Conservation (phyloP, 2,329 filamentous ascomycete genomes). For the Botrytis cinerea region DNA sequence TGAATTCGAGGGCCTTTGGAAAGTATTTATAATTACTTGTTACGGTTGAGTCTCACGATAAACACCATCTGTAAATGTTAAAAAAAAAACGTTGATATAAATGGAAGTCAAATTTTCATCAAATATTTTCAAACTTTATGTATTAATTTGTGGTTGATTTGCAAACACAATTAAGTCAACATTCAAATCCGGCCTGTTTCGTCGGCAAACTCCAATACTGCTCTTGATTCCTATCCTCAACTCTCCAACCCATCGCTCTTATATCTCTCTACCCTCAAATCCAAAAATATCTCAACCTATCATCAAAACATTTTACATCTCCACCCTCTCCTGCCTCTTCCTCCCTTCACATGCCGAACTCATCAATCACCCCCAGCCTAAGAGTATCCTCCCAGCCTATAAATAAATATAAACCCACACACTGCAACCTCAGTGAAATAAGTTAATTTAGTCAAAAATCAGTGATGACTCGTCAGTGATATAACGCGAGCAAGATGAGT, state of each 20-base stretch:
- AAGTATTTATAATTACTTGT: neutral
- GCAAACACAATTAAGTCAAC: neutral
- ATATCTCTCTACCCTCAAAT: neutral
- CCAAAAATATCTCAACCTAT: neutral
- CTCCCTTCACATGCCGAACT: too few relatives aligned
- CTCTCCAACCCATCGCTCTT: neutral
- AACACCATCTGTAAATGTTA: neutral
- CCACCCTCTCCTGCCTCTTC: too few relatives aligned
- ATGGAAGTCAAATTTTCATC: neutral
- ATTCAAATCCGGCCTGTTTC: neutral
- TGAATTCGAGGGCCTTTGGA: neutral
- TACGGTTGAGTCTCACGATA: neutral
- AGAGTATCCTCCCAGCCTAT: too few relatives aligned
- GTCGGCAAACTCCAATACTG: neutral
- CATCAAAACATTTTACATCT: too few relatives aligned
- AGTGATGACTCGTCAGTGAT: neutral
- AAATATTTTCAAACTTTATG: neutral
- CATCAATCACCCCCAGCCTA: too few relatives aligned
- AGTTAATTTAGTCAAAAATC: neutral
- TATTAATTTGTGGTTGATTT: neutral
- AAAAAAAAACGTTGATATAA: neutral
- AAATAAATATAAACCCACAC: neutral
- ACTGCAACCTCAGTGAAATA: neutral
- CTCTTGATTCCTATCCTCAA: neutral
- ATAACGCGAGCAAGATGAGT: neutral